Conservation (phyloP, 768 basidiomycete species). For the Kwoniella sp. region DNA sequence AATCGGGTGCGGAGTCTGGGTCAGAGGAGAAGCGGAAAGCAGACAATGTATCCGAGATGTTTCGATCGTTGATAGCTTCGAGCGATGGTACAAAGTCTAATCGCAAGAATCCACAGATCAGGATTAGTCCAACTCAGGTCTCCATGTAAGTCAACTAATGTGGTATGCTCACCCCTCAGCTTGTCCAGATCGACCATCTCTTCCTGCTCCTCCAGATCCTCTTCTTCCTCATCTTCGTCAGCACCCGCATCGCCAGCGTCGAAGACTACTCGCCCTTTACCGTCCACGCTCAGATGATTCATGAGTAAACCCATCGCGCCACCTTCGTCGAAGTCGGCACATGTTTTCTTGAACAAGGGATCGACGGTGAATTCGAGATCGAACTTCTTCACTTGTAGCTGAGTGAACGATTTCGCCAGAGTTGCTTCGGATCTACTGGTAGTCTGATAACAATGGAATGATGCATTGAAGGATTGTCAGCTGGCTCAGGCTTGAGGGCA, state of each 20-base stretch:
- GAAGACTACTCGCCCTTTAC: slow-evolving; percentile 85
- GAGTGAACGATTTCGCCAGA: slow-evolving; percentile 79
- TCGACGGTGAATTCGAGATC: slow-evolving; percentile 96
- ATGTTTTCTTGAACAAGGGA: slow-evolving; percentile 95
- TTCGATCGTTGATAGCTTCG: slow-evolving; percentile 65
- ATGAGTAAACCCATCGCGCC: slow-evolving; percentile 93
- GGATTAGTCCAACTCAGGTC: no score
- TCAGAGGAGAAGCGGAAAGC: slow-evolving; percentile 81
- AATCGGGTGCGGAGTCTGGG: slow-evolving; percentile 63
- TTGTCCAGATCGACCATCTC: slow-evolving; percentile 62
- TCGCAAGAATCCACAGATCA: no score
- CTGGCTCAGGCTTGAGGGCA: background rate
- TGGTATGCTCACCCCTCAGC: slow-evolving; percentile 54
- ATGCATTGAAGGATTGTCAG: background rate
- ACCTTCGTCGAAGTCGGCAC: slow-evolving; percentile 97
- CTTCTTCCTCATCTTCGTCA: slow-evolving; percentile 69
- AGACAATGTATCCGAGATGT: slow-evolving; percentile 77
- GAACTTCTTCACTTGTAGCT: slow-evolving; percentile 85
- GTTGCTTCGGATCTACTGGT: slow-evolving; percentile 75
- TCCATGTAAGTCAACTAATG: no score
- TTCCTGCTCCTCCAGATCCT: slow-evolving; percentile 61
- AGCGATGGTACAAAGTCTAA: slow-evolving; percentile 74
- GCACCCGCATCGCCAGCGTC: slow-evolving; percentile 84
- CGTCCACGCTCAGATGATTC: slow-evolving; percentile 90
- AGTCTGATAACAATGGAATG: slow-evolving; percentile 5